These are phyloP conservation scores for Knufia fluminis DNA, from an alignment of 2,329 filamentous ascomycete species.

Conservation along the genomic window DNA sequence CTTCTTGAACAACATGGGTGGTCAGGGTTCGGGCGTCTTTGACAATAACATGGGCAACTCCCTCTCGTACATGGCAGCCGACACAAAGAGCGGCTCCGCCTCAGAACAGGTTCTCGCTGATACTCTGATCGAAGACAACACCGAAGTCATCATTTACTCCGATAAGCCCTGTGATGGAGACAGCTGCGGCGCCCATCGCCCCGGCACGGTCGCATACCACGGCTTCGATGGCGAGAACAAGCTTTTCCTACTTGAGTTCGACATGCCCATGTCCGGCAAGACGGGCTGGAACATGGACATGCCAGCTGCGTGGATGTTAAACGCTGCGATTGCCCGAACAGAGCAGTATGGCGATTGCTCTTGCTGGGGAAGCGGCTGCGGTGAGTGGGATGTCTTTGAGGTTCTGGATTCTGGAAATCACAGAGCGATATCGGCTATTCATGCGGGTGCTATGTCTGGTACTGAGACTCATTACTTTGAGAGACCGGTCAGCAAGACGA, in stretches of 20 bases:
- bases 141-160: slow-evolving; percentile 45
- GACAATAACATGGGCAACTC: slow-evolving; percentile 50
- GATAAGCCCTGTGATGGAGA: slow-evolving; percentile 39
- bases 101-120: slow-evolving; percentile 43
- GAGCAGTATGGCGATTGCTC: slow-evolving; percentile 62
- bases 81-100: slow-evolving; percentile 39
- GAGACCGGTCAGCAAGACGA: slow-evolving; percentile 49
- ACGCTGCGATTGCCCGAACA: slow-evolving; percentile 61
- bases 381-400: slow-evolving; percentile 69
- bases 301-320: slow-evolving; percentile 68
- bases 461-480: slow-evolving; percentile 64
- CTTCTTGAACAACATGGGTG: slow-evolving; percentile 52
- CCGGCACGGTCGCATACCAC: slow-evolving; percentile 46
- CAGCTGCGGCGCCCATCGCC: slow-evolving; percentile 41
- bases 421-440: slow-evolving; percentile 62
- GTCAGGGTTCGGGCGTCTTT: slow-evolving; percentile 46
- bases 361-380: slow-evolving; percentile 62
- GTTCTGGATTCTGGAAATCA: slow-evolving; percentile 56
- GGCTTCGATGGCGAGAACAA: slow-evolving; percentile 63
- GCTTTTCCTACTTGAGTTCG: slow-evolving; percentile 64
- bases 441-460: slow-evolving; percentile 47
- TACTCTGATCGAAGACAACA: slow-evolving; percentile 39
- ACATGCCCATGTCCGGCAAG: slow-evolving; percentile 56
- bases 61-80: slow-evolving; percentile 44
- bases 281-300: slow-evolving; percentile 50